Base-by-base conservation (phyloP, 306 rosid species). In the Vigna trinervia region DNA sequence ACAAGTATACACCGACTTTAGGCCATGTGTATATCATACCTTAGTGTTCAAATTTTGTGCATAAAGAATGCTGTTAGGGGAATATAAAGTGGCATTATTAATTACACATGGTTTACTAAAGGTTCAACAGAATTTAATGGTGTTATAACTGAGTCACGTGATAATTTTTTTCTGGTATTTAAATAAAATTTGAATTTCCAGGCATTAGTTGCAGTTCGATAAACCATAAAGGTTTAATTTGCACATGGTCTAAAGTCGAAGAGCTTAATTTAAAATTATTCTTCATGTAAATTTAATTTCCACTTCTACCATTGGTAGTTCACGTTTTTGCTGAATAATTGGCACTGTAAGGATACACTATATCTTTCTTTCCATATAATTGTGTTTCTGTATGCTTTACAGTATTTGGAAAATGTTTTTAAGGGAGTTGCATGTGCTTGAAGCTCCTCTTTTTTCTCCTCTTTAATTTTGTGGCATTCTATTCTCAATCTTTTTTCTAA, bases 351-450 rank as follows among this genome's bases (percentile, higher is more conserved):
- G 70, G n/a, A 64, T 71, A 43, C 45, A 53, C 38, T 41, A 75
- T 36, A 59, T 77, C 67, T 45, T 76, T 82, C 53, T 71, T 71
- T 60, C 39, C 9, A 15, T 19, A 48, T 3, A 30, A 73, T 26
- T 36, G 47, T 65, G 53, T 69, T 38, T 59, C 43, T 8, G 26
- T 17, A 45, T 26, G 20, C 43, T 30, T 59, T n/a, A 64, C 17
- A 56, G 36, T 13, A 36, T 67, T 56, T 59, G 5, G 46, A 66
- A 46, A 80, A 64, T 45, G 71, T 17, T 80, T 71, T 47, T 47
- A 10, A 34, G 67, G 74, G 62, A 75, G 52, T 60, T 75, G 28
- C 48, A 68, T 76, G 57, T 76, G 54, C 65, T 14, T 73, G 71
- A 75, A 69, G 62, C 73, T 58, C 64, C 39, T 20, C 68, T 8